Base-by-base conservation (phyloP, 805 yeast species). In the Yamadazyma ubonensis region DNA sequence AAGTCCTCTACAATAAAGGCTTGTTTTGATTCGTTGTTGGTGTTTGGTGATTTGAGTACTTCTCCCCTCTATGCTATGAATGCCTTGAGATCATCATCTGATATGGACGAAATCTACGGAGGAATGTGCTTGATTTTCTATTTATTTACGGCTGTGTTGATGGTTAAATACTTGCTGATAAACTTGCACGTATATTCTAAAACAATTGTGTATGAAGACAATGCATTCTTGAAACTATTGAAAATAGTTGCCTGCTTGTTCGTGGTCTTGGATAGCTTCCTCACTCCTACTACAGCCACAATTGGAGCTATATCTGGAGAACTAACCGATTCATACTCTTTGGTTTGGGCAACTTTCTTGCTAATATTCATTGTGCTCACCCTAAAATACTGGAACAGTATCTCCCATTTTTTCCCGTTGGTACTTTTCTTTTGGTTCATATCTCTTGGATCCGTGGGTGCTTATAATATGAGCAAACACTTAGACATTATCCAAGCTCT, bases 241-340 rank as follows among this genome's bases (percentile, higher is more conserved):
- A 67, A 81, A 43, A 75, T 78, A 43, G 40, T 77, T 20, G 83
- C 83, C 2, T 76, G 82, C 48, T 63, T 80, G 0, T 60, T 79
- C 48, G 79, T 79, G 14, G 58, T 79, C 27, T 74, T 81, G 6
- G 83, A 79, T 55, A 83, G 83, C 5, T 58, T 79, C 39, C 63
- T 79, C 43, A 79, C 84, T 2, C 85, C 85, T 18, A 78, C 83
- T 2, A 77, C 82, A 9, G 78, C 83, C 1, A 80, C 78, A 3
- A 63, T 78, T 34, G 68, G 77, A 39, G 81, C 83, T 1, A 58
- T 79, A 23, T 73, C 70, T 2, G 85, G 85, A 38, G 73, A n/a
- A 16, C 7, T 14, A 6, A 26, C 36, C 10, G 23, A 6, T 37
- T 37, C 26, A 15, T 14, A 30, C 19, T 25, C 32, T 14, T 17